Evolutionary conservation across 768 basidiomycete species (phyloP).

Genomic region (Heimioporus sp.): DNA sequence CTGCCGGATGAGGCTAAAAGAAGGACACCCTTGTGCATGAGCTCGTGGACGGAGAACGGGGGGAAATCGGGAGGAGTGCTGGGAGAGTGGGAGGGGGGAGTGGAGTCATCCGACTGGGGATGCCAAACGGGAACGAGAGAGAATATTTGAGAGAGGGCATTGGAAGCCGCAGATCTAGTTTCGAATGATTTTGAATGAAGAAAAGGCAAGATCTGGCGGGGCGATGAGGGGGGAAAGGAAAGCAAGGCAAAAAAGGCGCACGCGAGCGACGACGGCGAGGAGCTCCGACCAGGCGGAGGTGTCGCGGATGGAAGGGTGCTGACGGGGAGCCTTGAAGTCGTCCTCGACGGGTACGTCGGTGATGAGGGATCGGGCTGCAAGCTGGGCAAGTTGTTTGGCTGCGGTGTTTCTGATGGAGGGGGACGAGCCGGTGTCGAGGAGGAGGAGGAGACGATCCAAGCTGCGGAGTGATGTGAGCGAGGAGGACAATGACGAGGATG

Average conservation of each 20-base stretch:
- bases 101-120: conserved; percentile 30
- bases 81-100: conserved; percentile 26
- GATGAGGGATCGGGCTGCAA: conserved; percentile 83
- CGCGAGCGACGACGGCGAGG: conserved; percentile 86
- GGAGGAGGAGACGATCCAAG: conserved; percentile 94
- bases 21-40: conserved; percentile 73
- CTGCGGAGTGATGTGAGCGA: conserved; percentile 38
- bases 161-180: conserved; percentile 85
- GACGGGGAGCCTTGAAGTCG: conserved; percentile 60
- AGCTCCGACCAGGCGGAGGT: conserved; percentile 87
- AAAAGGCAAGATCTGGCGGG: conserved; percentile 77
- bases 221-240: neutral
- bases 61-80: conserved; percentile 56
- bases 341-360: conserved; percentile 81
- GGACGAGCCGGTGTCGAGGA: conserved; percentile 94
- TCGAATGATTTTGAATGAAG: conserved; percentile 92
- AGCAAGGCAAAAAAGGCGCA: conserved; percentile 32
- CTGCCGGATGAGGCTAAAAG: conserved; percentile 92
- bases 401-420: conserved; percentile 89
- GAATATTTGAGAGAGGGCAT: conserved; percentile 86
- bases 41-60: conserved; percentile 70
- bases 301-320: conserved; percentile 58
- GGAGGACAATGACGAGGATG: neutral
- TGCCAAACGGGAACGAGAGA: conserved; percentile 79
- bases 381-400: conserved; percentile 91